Conservation (phyloP, 225 moss, liverwort and hornwort species). For the Antitrichia curtipendula region DNA sequence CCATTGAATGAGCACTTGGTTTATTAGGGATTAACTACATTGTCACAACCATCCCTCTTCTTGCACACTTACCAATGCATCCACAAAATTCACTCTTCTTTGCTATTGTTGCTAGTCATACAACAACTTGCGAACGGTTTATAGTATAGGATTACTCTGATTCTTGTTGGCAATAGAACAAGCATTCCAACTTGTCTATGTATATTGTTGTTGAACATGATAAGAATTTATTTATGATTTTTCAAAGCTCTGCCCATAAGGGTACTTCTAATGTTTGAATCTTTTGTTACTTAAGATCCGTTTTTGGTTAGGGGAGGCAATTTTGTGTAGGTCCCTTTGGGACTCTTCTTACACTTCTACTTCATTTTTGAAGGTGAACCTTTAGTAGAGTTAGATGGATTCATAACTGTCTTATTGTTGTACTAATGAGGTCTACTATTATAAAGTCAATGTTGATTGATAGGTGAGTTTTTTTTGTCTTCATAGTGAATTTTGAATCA, state of each 20-base stretch:
- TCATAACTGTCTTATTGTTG: background rate
- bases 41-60: background rate
- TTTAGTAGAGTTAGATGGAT: background rate
- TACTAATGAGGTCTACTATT: background rate
- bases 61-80: background rate
- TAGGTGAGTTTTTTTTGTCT: no score
- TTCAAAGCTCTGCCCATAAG: background rate
- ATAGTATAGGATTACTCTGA: background rate
- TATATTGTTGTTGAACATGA: background rate
- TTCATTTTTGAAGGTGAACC: background rate
- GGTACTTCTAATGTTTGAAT: background rate
- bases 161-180: background rate
- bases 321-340: background rate
- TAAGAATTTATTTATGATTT: background rate
- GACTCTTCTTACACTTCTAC: background rate
- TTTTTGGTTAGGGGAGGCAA: background rate
- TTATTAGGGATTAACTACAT: background rate
- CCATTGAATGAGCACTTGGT: background rate
- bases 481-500: background rate
- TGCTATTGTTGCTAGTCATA: rapidly evolving
- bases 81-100: background rate
- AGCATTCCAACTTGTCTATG: background rate
- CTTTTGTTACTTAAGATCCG: background rate
- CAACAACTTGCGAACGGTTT: background rate
- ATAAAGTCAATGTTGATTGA: background rate